A percentile compares a stretch with the other conserved stretches of the same genome.
Evolutionary conservation across 495 filamentous ascomycete genomes (phyloP).

Genomic region (Astrothelium macrocarpum): DNA sequence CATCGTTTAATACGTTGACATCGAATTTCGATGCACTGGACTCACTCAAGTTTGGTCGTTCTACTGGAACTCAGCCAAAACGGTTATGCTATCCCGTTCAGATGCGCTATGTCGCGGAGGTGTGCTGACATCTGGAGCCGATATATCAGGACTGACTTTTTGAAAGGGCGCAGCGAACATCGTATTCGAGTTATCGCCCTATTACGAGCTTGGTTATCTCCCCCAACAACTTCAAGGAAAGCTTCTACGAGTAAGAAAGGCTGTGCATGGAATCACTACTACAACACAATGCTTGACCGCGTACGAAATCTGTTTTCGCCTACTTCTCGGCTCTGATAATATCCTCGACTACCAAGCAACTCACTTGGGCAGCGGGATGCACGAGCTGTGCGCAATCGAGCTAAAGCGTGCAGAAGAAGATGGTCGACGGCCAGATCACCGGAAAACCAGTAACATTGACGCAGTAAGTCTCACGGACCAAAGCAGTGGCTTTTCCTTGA

Average conservation of each 20-base stretch:
- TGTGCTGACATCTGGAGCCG: neutral
- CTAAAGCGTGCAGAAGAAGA: neutral
- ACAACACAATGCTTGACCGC: neutral
- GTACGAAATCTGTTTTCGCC: constrained; percentile 6
- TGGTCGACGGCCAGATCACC: neutral
- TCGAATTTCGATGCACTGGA: too few relatives aligned
- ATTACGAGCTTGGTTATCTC: neutral
- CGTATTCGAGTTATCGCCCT: constrained; percentile 14
- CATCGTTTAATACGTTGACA: neutral
- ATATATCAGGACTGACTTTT: neutral
- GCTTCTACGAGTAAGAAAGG: constrained; percentile 20
- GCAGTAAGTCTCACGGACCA: neutral
- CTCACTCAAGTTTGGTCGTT: too few relatives aligned
- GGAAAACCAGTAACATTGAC: neutral
- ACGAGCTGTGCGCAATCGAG: neutral
- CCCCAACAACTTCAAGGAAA: constrained; percentile 8
- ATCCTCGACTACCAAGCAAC: constrained; percentile 13
- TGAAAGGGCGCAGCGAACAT: constrained; percentile 18
- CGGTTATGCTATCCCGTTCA: neutral
- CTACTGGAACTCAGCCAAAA: too few relatives aligned
- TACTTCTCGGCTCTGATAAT: constrained; percentile 9
- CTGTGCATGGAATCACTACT: neutral
- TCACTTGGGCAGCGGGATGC: neutral
- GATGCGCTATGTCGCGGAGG: neutral
- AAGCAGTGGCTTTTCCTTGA: neutral